Base-by-base conservation (phyloP, 441 rosid species). In the Gossypium gossypioides region DNA sequence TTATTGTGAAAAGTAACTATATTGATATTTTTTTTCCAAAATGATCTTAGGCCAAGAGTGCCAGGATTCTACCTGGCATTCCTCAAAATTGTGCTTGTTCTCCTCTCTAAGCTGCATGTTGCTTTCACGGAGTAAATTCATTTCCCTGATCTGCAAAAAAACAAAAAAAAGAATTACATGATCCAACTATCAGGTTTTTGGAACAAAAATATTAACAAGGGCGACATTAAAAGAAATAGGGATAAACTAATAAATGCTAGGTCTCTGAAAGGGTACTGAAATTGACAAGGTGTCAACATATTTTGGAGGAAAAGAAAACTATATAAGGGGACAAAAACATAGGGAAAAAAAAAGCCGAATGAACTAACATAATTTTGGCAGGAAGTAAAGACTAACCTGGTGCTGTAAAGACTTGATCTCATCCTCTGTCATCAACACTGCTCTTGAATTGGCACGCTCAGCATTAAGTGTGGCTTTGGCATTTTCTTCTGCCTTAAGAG, bases 81-180 rank as follows among this genome's bases (percentile, higher is more conserved):
- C 97, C 81, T 90, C 97, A 78, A 96, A 93, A 86, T 91, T 96
- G 80, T 96, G 89, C 82, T 86, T 93, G 81, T 93, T 96, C 86
- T 96, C 99, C 78, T 93, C 99, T 79, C 97, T 89, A 71, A 96
- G 91, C 76, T 96, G 99, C 83, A 89, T 72, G 76, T 96, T 93
- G 85, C 97, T 96, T 86, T 93, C 99, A 34, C 97, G 97, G 76
- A 96, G 92, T 78, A 93, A 82, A 81, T 84, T 93, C 84, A 91
- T 83, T 83, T 96, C 99, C 80, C 89, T 84, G 71, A 91, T 89
- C 99, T 96, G 87, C 64, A 79, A 22, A 72, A 60, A 34, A 7
- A 34, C 34, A 6, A 34, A 6, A 34, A 32, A 32, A 27, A 6
- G 9, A 6, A 63, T 71, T 72, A 63, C 25, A 27, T 62, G 15